A percentile compares a stretch with the other conserved stretches of the same genome.
Conservation (phyloP, 805 yeast species). For the Brettanomyces sp. region DNA sequence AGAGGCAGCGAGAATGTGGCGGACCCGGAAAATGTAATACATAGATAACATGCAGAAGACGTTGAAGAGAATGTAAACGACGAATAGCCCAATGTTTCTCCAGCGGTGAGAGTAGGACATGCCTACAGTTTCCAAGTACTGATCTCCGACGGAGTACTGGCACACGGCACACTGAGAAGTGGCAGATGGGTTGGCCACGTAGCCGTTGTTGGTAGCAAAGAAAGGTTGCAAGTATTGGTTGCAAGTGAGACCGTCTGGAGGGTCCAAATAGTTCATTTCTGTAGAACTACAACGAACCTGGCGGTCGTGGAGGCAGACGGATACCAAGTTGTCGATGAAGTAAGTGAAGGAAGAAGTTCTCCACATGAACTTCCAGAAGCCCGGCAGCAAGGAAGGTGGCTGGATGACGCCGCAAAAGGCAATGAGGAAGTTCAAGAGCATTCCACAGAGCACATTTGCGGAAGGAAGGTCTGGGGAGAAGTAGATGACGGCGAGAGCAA, state of each 20-base stretch:
- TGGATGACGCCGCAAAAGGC: constrained; percentile 67
- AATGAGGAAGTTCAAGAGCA: constrained; percentile 48
- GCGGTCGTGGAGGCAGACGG: constrained; percentile 40
- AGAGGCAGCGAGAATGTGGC: neutral
- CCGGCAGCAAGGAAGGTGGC: constrained; percentile 50
- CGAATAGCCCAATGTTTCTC: constrained; percentile 60
- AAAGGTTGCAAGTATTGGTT: constrained; percentile 35
- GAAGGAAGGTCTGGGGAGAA: constrained; percentile 57
- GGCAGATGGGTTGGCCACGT: constrained; percentile 45
- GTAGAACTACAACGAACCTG: constrained; percentile 36
- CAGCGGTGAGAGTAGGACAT: constrained; percentile 41
- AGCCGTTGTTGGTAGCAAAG: constrained; percentile 42
- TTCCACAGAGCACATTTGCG: constrained; percentile 50
- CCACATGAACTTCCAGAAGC: constrained; percentile 81
- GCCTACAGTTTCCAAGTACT: constrained; percentile 34
- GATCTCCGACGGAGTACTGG: constrained; percentile 33
- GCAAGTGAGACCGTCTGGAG: constrained; percentile 62
- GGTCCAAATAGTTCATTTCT: constrained; percentile 43
- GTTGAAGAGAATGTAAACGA: constrained; percentile 48
- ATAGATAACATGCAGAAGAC: constrained; percentile 9
- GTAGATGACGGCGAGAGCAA: constrained; percentile 47
- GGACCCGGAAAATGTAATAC: constrained; percentile 14
- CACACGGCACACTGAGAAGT: constrained; percentile 44
- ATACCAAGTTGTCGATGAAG: constrained; percentile 45
- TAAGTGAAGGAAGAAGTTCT: constrained; percentile 66